phyloP scores from a whole-genome alignment of 176 grass and related monocot species.

The Musa troglodytarum region DNA sequence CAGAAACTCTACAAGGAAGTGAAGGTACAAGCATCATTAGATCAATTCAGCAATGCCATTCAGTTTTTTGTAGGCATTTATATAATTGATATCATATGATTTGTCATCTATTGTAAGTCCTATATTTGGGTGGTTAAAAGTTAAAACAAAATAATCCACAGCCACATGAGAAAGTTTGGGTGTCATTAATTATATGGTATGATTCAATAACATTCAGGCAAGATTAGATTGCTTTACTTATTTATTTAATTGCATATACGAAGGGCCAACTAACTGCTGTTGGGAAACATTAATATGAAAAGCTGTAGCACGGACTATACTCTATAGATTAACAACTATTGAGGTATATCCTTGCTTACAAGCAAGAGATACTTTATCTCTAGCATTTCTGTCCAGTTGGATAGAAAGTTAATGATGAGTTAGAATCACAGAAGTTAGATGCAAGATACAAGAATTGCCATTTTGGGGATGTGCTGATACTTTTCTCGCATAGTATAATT shows the following conservation, averaged over 20 bases:
- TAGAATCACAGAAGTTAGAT: too few species aligned
- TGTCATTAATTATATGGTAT: not conserved
- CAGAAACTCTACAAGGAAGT: constrained; percentile 82
- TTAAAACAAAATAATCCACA: too few species aligned
- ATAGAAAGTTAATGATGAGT: too few species aligned
- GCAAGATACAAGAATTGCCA: too few species aligned
- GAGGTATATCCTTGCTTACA: not conserved
- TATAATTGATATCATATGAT: not conserved
- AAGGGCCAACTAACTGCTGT: not conserved
- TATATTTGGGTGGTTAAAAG: not conserved
- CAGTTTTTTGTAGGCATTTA: not conserved
- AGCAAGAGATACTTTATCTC: not conserved
- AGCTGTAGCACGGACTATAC: not conserved
- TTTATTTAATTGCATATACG: not conserved
- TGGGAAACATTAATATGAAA: not conserved
- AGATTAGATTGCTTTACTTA: not conserved
- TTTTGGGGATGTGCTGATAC: too few species aligned
- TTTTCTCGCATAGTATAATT: not conserved
- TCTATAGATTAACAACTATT: not conserved
- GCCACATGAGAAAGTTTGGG: not conserved
- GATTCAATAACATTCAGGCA: not conserved
- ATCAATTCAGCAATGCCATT: not conserved
- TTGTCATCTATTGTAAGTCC: not conserved
- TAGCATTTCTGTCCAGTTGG: not conserved
- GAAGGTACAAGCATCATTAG: constrained; percentile 45